These are phyloP conservation scores for Stenogyne calaminthoides DNA, from an alignment of 305 asterid genomes.

Conservation along the genomic window DNA sequence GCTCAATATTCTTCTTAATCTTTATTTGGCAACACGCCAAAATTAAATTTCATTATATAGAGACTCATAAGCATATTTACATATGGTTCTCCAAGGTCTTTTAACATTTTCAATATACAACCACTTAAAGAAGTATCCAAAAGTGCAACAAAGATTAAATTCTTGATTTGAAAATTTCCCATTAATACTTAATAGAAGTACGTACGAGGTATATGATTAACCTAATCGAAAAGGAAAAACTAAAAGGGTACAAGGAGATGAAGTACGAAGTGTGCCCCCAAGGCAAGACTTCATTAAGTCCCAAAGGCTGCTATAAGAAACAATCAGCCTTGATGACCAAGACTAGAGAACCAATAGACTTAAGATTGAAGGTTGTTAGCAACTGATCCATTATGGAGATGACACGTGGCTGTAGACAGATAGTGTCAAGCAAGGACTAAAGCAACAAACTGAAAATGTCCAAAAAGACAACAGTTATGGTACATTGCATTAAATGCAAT, in stretches of 20 bases:
- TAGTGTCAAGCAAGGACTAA: no score
- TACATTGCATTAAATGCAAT: no score
- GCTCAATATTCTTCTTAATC: background rate
- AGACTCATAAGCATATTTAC: background rate
- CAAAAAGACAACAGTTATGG: no score
- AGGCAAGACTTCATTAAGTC: no score
- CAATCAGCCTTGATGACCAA: no score
- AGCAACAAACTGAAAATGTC: no score
- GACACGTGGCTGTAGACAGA: no score
- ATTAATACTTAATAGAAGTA: background rate
- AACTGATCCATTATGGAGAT: no score
- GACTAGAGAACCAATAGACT: no score
- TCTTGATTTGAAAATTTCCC: background rate
- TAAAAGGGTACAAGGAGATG: background rate
- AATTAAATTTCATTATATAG: background rate
- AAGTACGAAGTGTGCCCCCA: background rate
- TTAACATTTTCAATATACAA: background rate
- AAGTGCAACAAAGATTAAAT: background rate
- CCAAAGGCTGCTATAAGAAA: no score
- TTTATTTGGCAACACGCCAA: background rate
- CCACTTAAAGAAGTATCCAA: background rate
- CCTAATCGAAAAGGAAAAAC: background rate
- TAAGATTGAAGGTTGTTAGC: no score
- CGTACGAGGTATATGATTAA: background rate
- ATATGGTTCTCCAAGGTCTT: background rate